A percentile compares a stretch with the other conserved stretches of the same genome.
Evolutionary conservation across 2,329 filamentous ascomycete genomes (phyloP).

Genomic region (Lecanicillium sp.): DNA sequence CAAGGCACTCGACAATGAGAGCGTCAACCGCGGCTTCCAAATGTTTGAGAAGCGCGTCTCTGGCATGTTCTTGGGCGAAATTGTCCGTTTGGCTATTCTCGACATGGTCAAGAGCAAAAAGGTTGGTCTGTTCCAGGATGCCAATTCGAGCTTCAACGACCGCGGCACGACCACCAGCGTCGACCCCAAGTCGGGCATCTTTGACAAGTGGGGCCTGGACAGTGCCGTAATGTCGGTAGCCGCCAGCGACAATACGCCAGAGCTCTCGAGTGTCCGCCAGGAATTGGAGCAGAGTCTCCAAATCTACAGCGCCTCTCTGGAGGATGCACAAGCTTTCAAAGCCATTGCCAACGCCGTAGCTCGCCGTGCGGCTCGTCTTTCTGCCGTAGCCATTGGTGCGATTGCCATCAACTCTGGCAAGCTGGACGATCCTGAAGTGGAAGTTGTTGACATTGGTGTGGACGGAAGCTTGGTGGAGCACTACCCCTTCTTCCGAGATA

Average conservation of each 20-base stretch:
- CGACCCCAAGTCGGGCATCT: conserved; percentile 56
- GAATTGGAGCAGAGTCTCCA: conserved; percentile 69
- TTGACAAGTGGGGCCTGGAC: conserved; percentile 81
- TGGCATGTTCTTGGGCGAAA: conserved; percentile 96
- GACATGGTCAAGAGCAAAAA: conserved; percentile 60
- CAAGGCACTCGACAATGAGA: conserved; percentile 64
- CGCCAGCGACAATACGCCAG: conserved; percentile 67
- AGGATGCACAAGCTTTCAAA: conserved; percentile 86
- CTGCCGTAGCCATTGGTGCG: conserved; percentile 79
- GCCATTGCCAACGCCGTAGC: conserved; percentile 74
- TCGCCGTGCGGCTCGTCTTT: conserved; percentile 77
- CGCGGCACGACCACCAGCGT: conserved; percentile 62
- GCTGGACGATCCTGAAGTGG: conserved; percentile 53
- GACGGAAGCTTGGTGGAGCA: conserved; percentile 93
- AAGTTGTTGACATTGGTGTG: conserved; percentile 82
- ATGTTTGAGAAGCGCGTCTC: conserved; percentile 99
- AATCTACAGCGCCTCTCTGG: conserved; percentile 66
- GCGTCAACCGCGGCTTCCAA: conserved; percentile 86
- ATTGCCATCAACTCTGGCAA: conserved; percentile 74
- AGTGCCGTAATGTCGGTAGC: conserved; percentile 84
- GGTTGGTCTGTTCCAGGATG: conserved; percentile 67
- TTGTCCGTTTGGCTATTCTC: conserved; percentile 70
- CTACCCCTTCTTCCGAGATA: conserved; percentile 85
- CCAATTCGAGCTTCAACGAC: conserved; percentile 64
- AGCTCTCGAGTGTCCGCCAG: conserved; percentile 65